A percentile compares a stretch with the other conserved stretches of the same genome.
These are phyloP conservation scores for Coemansia sp. DNA, from an alignment of 192 early-diverging fungal genomes.

Conservation along the genomic window DNA sequence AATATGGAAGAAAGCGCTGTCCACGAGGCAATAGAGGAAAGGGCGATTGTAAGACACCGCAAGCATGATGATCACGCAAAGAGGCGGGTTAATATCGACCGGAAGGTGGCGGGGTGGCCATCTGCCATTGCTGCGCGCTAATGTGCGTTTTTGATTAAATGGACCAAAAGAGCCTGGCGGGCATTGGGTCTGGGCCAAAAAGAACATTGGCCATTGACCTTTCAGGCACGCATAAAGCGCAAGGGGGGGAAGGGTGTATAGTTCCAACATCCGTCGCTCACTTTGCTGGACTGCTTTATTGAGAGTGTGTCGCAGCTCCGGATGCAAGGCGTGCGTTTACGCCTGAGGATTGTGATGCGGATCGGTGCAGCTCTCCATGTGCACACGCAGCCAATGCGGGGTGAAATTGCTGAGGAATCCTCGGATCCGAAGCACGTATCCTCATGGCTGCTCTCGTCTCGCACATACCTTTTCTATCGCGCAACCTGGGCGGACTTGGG, in stretches of 20 bases:
- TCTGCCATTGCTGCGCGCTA: conserved; percentile 6
- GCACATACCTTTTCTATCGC: background rate
- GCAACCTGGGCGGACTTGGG: background rate
- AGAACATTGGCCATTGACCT: no score
- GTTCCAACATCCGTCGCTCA: background rate
- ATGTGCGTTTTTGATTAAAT: conserved; percentile 6
- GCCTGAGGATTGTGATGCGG: background rate
- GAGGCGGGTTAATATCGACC: conserved; percentile 4
- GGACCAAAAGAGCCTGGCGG: background rate
- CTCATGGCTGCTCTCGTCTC: background rate
- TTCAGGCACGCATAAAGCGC: no score
- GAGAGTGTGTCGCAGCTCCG: background rate
- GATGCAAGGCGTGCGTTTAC: background rate
- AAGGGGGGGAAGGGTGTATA: no score
- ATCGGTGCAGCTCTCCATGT: background rate
- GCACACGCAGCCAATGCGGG: background rate
- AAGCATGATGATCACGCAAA: conserved; percentile 10
- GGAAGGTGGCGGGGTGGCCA: conserved; percentile 1
- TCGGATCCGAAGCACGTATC: background rate
- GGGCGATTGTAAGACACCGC: background rate
- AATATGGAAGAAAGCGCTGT: conserved; percentile 1
- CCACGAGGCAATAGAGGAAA: background rate
- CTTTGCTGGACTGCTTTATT: background rate
- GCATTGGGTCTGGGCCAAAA: background rate
- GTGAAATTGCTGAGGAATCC: background rate